Percentiles rank a stretch among this genome's conserved stretches.
Conservation (phyloP, 805 yeast species). For the Candida silvatica region DNA sequence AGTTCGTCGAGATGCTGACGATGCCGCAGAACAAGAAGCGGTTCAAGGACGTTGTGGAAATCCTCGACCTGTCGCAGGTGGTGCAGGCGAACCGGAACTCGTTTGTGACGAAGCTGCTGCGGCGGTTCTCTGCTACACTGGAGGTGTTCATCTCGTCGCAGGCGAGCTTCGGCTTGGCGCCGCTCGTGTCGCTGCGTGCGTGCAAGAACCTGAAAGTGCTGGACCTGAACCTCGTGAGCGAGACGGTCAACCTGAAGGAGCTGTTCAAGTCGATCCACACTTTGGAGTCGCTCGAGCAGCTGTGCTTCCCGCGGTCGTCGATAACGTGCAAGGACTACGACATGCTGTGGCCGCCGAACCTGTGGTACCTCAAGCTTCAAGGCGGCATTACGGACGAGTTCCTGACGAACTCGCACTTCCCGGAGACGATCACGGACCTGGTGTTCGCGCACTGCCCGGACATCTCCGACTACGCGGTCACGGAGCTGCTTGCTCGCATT, state of each 20-base stretch:
- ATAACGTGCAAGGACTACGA: constrained; percentile 56
- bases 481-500: constrained; percentile 47
- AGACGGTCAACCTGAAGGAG: constrained; percentile 77
- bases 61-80: constrained; percentile 67
- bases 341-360: constrained; percentile 65
- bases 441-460: constrained; percentile 87
- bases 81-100: constrained; percentile 92
- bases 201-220: constrained; percentile 58
- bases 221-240: constrained; percentile 82
- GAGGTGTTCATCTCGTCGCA: constrained; percentile 83
- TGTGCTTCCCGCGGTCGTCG: constrained; percentile 86
- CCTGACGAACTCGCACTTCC: constrained; percentile 61
- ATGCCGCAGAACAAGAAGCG: constrained; percentile 33
- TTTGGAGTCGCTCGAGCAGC: constrained; percentile 53
- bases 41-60: constrained; percentile 52
- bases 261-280: constrained; percentile 66
- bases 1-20: constrained; percentile 60
- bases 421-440: constrained; percentile 56
- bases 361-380: constrained; percentile 65
- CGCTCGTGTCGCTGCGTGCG: constrained; percentile 68
- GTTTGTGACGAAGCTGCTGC: constrained; percentile 69
- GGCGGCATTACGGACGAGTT: constrained; percentile 89
- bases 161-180: constrained; percentile 88
- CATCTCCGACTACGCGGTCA: constrained; percentile 56
- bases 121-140: constrained; percentile 63